Evolutionary conservation across 352 stramenopile genomes (phyloP).

Genomic region (Thalassiosira hispida): DNA sequence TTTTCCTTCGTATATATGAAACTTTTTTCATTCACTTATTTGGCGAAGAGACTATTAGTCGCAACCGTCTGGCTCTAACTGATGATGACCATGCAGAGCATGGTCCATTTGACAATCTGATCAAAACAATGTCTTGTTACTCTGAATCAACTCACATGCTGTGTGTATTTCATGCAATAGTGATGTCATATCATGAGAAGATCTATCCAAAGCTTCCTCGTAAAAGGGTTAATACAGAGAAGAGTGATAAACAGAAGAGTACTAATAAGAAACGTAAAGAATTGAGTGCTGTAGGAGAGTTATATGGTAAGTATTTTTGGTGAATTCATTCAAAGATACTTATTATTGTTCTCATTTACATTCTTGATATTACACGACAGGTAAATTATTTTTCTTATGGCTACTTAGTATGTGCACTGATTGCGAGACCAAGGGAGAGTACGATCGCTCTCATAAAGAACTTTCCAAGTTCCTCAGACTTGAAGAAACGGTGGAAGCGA

Average conservation of each 20-base stretch:
- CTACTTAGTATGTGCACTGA: neutral
- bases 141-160: conserved; percentile 4
- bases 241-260: too few species aligned
- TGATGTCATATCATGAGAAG: neutral
- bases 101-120: neutral
- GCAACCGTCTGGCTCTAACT: neutral
- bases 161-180: conserved; percentile 2
- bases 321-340: neutral
- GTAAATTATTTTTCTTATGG: neutral
- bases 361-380: too few species aligned
- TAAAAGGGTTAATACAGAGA: neutral
- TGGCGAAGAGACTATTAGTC: neutral
- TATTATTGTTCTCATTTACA: too few species aligned
- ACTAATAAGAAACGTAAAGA: neutral
- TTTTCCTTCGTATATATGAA: conserved; percentile 2
- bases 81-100: conserved; percentile 18
- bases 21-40: neutral
- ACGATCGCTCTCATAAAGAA: neutral
- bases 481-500: neutral
- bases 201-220: neutral
- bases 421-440: neutral
- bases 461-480: neutral
- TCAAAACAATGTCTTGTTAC: neutral
- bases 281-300: neutral
- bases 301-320: neutral